Percentiles rank a stretch among this genome's conserved stretches.
Evolutionary conservation across 2,329 filamentous ascomycete genomes (phyloP).

Genomic region (Chrysoporthe puriensis): DNA sequence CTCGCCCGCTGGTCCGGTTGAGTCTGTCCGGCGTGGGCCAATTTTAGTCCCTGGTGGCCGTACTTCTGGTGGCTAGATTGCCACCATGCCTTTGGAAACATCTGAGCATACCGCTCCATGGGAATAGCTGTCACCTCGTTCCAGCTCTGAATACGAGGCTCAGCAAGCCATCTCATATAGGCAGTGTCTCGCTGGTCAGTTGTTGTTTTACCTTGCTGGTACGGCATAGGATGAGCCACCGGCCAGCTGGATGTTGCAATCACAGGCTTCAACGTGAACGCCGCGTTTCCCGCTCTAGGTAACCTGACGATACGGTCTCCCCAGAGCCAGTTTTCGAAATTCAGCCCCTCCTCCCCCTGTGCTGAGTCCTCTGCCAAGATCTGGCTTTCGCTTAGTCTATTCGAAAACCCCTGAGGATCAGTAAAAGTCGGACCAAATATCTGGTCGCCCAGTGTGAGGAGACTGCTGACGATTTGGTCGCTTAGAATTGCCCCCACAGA

Average conservation of each 20-base stretch:
- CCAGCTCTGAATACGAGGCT: conserved; percentile 4
- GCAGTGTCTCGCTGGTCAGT: background rate
- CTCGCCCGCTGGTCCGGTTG: background rate
- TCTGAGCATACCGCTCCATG: background rate
- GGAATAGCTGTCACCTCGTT: background rate
- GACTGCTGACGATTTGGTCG: background rate
- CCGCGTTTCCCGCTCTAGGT: too few relatives aligned
- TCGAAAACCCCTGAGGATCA: background rate
- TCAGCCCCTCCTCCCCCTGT: conserved; percentile 1
- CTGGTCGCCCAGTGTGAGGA: background rate
- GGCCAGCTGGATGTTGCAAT: background rate
- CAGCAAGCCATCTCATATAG: background rate
- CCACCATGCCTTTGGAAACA: conserved; percentile 4
- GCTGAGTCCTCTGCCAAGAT: background rate
- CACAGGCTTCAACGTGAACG: background rate
- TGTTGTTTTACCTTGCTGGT: background rate
- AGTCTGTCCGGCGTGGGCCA: background rate
- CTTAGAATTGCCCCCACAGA: background rate
- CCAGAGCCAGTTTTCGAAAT: conserved; percentile 8
- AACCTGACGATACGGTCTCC: background rate
- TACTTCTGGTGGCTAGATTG: background rate
- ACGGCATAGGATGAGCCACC: background rate
- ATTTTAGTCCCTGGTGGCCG: background rate
- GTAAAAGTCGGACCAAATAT: background rate
- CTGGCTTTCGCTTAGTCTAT: background rate